phyloP scores from a whole-genome alignment of 1,139 yeast species.

The Yarrowia galli region DNA sequence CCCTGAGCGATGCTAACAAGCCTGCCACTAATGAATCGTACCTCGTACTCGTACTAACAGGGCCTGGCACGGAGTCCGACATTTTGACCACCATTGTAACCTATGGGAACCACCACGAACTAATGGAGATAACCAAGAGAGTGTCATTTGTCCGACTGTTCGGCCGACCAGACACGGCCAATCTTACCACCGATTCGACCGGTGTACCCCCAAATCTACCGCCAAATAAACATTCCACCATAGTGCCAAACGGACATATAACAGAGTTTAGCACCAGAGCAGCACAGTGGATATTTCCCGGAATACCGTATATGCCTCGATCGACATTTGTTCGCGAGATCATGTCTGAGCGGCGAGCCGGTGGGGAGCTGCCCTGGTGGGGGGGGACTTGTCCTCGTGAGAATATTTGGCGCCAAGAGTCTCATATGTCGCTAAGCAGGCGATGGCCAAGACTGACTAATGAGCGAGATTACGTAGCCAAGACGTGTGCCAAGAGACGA shows the following conservation, averaged over 20 bases:
- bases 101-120: not conserved
- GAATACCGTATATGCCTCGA: constrained; percentile 30
- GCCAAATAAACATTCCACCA: constrained; percentile 49
- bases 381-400: no score
- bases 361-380: not conserved
- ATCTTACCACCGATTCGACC: constrained; percentile 44
- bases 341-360: not conserved
- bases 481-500: constrained; percentile 13
- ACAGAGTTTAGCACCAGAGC: constrained; percentile 27
- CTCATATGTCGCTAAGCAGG: not conserved
- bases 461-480: constrained; percentile 1
- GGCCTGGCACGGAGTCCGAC: not conserved
- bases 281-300: constrained; percentile 30
- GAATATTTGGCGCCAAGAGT: no score
- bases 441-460: constrained; percentile 16
- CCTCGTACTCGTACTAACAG: no score
- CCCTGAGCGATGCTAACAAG: no score
- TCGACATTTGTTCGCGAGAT: constrained; percentile 25
- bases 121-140: not conserved
- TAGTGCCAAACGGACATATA: constrained; percentile 13
- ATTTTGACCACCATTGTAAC: not conserved
- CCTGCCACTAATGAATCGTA: no score
- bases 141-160: not conserved
- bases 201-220: constrained; percentile 62
- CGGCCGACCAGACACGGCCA: not conserved